Evolutionary conservation across 306 rosid genomes (phyloP).

Genomic region (Quillaja saponaria): DNA sequence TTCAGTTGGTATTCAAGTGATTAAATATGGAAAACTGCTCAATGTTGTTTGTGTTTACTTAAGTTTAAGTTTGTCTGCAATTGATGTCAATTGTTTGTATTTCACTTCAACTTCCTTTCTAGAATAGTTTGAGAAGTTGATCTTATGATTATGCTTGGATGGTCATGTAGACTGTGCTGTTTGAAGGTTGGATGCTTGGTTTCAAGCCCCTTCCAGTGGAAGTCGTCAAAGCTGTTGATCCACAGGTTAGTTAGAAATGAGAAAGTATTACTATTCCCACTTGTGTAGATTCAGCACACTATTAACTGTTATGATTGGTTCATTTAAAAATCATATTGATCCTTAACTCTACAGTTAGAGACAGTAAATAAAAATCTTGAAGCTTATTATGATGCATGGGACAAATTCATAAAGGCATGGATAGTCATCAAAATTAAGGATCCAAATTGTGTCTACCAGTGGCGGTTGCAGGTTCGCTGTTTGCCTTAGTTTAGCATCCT

Average conservation of each 20-base stretch:
- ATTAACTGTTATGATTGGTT: constrained; percentile 1
- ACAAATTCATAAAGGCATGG: constrained; percentile 80
- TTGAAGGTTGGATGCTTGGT: constrained; percentile 99
- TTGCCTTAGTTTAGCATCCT: not conserved
- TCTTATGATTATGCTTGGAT: constrained; percentile 13
- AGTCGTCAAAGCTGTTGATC: constrained; percentile 67
- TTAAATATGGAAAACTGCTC: too few relatives aligned
- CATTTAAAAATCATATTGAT: constrained; percentile 20
- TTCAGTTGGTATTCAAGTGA: too few relatives aligned
- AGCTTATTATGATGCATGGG: constrained; percentile 90
- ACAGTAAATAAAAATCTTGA: constrained; percentile 68
- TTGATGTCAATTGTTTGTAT: not conserved
- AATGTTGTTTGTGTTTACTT: too few relatives aligned
- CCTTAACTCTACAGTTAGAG: constrained; percentile 60
- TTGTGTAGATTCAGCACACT: not conserved
- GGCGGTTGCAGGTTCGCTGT: constrained; percentile 79
- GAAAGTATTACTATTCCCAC: too few relatives aligned
- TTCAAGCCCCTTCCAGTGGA: constrained; percentile 78
- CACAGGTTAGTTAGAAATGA: constrained; percentile 63
- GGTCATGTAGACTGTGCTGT: constrained; percentile 66
- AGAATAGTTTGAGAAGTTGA: not conserved
- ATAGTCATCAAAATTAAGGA: constrained; percentile 84
- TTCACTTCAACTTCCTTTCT: constrained; percentile 15
- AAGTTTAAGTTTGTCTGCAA: too few relatives aligned
- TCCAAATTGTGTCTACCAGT: constrained; percentile 75